These are phyloP conservation scores for Fragaria vesca DNA, from an alignment of 306 rosid genomes.

Conservation along the genomic window DNA sequence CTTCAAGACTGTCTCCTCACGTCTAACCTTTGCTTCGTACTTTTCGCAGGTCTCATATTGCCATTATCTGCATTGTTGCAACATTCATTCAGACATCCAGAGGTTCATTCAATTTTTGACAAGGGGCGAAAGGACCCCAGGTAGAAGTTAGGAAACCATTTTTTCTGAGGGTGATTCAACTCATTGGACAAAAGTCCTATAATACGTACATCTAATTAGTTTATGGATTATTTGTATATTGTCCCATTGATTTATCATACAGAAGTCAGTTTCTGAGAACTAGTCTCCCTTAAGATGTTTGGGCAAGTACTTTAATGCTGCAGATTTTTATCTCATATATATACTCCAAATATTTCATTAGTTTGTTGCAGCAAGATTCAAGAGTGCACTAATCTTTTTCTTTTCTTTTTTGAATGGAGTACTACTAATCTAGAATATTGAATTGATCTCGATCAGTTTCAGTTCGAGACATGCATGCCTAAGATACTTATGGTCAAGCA, in stretches of 20 bases:
- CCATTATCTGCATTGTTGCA: constrained; percentile 29
- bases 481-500: too few relatives aligned
- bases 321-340: neutral
- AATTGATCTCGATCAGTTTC: too few relatives aligned
- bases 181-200: neutral
- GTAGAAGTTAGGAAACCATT: neutral
- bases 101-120: neutral
- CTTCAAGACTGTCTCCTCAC: neutral
- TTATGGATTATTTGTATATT: neutral
- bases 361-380: neutral
- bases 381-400: neutral
- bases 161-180: neutral
- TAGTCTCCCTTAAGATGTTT: neutral
- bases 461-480: too few relatives aligned
- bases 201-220: neutral
- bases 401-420: too few relatives aligned
- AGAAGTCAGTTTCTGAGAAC: neutral
- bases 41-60: constrained; percentile 40
- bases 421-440: too few relatives aligned
- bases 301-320: neutral
- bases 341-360: too few relatives aligned
- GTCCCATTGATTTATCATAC: neutral
- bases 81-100: constrained; percentile 16
- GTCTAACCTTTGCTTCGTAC: neutral
- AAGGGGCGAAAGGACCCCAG: neutral